Evolutionary conservation across 805 yeast species (phyloP).

Genomic region (Barnettozyma californica): DNA sequence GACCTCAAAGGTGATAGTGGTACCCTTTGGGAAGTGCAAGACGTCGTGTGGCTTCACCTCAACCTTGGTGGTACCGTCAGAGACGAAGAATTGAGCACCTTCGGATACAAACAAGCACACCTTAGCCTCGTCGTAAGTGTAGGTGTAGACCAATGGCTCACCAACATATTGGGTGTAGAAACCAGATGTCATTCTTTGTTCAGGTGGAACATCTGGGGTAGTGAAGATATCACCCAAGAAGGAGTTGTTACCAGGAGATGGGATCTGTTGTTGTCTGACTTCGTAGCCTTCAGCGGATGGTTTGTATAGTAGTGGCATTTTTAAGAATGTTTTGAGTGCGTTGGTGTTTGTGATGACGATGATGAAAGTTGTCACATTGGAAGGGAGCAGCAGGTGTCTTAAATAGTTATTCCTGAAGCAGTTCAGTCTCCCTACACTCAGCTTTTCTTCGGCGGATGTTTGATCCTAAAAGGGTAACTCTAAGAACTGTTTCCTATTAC

Average conservation of each 20-base stretch:
- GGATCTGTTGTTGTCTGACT: constrained; percentile 51
- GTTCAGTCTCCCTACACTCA: not conserved
- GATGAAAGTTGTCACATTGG: not conserved
- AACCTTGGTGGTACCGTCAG: constrained; percentile 59
- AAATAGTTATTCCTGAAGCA: not conserved
- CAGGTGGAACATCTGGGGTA: constrained; percentile 56
- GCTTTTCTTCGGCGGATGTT: not conserved
- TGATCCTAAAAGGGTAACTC: not conserved
- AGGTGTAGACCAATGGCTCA: constrained; percentile 60
- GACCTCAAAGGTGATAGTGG: constrained; percentile 60
- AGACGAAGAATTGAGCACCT: constrained; percentile 44
- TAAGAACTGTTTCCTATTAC: not conserved
- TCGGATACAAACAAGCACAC: constrained; percentile 64
- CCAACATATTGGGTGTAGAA: constrained; percentile 68
- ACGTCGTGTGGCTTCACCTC: constrained; percentile 60
- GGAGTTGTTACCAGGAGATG: constrained; percentile 63
- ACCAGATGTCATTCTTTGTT: constrained; percentile 58
- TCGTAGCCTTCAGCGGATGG: constrained; percentile 48
- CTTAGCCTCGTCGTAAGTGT: constrained; percentile 67
- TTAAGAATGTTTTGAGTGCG: not conserved
- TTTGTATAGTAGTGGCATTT: constrained; percentile 38
- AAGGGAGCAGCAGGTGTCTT: not conserved
- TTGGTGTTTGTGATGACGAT: not conserved
- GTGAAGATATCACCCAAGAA: constrained; percentile 63
- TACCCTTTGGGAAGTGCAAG: constrained; percentile 61